A percentile compares a stretch with the other conserved stretches of the same genome.
These are phyloP conservation scores for Cladorrhinum samala DNA, from an alignment of 495 filamentous ascomycete genomes.

Conservation along the genomic window DNA sequence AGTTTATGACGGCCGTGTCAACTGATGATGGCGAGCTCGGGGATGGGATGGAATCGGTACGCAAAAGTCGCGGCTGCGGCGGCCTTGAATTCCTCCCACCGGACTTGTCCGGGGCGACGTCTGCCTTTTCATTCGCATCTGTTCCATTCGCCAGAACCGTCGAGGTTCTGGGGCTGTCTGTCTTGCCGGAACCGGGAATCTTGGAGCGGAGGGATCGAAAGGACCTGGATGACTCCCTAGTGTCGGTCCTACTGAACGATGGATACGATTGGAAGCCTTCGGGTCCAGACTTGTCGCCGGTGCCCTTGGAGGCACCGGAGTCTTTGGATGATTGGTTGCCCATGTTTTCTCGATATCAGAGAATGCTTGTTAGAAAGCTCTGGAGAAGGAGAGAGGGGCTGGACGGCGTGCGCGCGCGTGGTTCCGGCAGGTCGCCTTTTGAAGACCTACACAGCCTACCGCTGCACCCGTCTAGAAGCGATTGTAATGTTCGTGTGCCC, in stretches of 20 bases:
- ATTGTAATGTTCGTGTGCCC: slow-evolving; percentile 15
- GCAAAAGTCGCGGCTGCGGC: slow-evolving; percentile 34
- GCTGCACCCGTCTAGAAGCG: slow-evolving; percentile 35
- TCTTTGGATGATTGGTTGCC: slow-evolving; percentile 88
- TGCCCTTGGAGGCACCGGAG: slow-evolving; percentile 41
- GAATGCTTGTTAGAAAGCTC: slow-evolving; percentile 13
- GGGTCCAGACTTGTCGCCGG: slow-evolving; percentile 28
- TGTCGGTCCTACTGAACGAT: slow-evolving; percentile 90
- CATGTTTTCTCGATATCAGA: slow-evolving; percentile 51
- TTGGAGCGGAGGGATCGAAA: slow-evolving; percentile 65
- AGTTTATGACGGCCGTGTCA: slow-evolving; percentile 27
- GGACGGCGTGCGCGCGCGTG: slow-evolving; percentile 37
- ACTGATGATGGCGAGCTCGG: slow-evolving; percentile 37
- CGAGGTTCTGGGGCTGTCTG: slow-evolving; percentile 77
- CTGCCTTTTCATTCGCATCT: slow-evolving; percentile 62
- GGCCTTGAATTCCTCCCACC: slow-evolving; percentile 50
- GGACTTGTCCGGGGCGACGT: slow-evolving; percentile 69
- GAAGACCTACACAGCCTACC: slow-evolving; percentile 40
- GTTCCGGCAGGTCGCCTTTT: slow-evolving; percentile 29
- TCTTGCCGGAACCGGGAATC: slow-evolving; percentile 54
- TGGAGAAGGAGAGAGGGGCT: slow-evolving; percentile 29
- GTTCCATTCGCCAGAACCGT: slow-evolving; percentile 51
- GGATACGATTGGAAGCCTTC: slow-evolving; percentile 67
- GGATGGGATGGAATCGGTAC: slow-evolving; percentile 34
- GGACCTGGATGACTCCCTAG: slow-evolving; percentile 87